Evolutionary conservation across 768 basidiomycete genomes (phyloP).

Genomic region (Leucosporidium creatinivorum): DNA sequence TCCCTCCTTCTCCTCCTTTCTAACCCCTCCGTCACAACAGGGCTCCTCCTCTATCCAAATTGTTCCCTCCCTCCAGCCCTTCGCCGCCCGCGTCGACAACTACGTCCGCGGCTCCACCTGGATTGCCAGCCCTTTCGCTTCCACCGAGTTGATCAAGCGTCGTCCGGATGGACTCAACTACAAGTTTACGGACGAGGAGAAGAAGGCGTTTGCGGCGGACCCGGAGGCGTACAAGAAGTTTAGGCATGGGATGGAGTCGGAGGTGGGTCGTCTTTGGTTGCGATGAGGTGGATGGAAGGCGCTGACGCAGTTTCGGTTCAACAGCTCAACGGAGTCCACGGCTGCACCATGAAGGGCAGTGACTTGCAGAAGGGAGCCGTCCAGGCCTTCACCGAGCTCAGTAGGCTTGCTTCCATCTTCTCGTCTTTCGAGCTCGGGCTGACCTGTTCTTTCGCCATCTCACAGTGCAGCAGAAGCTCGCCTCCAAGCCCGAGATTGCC

Average conservation of each 20-base stretch:
- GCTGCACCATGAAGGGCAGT: conserved; percentile 18
- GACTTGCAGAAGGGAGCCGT: conserved; percentile 20
- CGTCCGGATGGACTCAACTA: conserved; percentile 22
- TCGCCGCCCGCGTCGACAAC: conserved; percentile 23
- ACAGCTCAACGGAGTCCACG: conserved; percentile 28
- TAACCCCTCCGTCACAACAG: not conserved
- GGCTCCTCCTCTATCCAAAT: conserved; percentile 31
- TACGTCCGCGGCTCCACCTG: conserved; percentile 28
- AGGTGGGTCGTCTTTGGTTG: conserved; percentile 6
- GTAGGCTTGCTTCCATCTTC: not conserved
- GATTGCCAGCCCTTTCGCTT: conserved; percentile 30
- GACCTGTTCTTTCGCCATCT: conserved; percentile 23
- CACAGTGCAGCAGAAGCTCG: conserved; percentile 50
- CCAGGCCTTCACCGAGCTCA: conserved; percentile 19
- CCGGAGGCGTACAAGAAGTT: conserved; percentile 16
- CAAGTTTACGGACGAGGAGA: conserved; percentile 30
- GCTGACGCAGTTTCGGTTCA: not conserved
- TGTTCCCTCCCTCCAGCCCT: conserved; percentile 21
- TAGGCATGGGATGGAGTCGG: conserved; percentile 28
- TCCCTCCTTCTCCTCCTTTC: not conserved
- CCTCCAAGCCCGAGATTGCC: conserved; percentile 57
- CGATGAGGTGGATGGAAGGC: not conserved
- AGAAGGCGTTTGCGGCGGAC: conserved; percentile 14
- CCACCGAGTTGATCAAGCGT: conserved; percentile 19
- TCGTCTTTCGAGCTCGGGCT: not conserved